phyloP scores from a whole-genome alignment of 2,329 filamentous ascomycete genomes.

The Epicoccum nigrum region DNA sequence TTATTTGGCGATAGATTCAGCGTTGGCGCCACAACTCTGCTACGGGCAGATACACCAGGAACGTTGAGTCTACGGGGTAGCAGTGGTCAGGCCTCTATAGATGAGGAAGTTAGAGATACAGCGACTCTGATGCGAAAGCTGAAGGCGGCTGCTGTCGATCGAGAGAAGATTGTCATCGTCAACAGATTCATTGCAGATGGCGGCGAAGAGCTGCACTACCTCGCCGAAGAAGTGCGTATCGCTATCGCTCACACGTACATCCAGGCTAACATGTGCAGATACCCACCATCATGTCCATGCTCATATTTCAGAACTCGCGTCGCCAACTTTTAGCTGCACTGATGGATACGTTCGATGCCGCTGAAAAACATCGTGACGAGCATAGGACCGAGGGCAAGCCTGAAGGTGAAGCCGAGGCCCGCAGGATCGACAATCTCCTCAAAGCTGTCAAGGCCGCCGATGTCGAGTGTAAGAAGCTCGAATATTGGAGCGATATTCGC shows the following conservation, averaged over 20 bases:
- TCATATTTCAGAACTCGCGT: conserved; percentile 89
- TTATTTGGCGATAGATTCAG: conserved; percentile 49
- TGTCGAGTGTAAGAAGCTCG: conserved; percentile 77
- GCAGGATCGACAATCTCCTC: conserved; percentile 70
- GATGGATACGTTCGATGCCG: conserved; percentile 61
- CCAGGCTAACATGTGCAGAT: conserved; percentile 35
- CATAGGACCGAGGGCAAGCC: conserved; percentile 50
- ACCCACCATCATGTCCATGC: conserved; percentile 62
- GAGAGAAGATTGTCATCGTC: conserved; percentile 86
- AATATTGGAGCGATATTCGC: conserved; percentile 81
- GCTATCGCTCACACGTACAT: not conserved
- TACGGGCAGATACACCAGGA: conserved; percentile 46
- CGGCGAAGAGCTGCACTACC: conserved; percentile 71
- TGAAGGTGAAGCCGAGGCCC: conserved; percentile 55
- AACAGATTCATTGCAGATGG: conserved; percentile 81
- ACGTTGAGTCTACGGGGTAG: conserved; percentile 51
- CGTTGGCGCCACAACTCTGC: conserved; percentile 46
- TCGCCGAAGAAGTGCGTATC: conserved; percentile 64
- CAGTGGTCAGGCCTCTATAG: conserved; percentile 42
- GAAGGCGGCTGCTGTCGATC: conserved; percentile 76
- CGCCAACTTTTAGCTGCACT: conserved; percentile 76
- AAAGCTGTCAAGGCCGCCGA: conserved; percentile 78
- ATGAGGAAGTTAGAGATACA: conserved; percentile 68
- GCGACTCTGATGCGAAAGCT: conserved; percentile 72
- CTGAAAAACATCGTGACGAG: conserved; percentile 57